Conservation (phyloP, 1,284 basidiomycete genomes). For the Serendipita sp. region DNA sequence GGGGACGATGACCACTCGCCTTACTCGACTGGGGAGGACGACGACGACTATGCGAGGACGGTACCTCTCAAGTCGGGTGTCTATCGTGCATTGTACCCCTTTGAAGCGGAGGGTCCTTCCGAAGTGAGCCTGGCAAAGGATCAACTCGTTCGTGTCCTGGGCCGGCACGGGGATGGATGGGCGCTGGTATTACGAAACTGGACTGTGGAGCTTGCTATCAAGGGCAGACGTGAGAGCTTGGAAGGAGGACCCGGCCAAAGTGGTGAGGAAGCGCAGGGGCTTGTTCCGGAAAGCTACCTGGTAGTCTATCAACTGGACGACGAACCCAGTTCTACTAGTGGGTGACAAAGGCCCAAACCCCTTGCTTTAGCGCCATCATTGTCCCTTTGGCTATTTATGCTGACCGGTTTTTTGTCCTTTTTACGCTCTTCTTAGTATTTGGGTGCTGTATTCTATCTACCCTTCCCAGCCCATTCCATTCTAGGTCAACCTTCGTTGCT, state of each 20-base stretch:
- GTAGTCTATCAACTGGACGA: neutral
- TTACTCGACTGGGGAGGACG: slow-evolving; percentile 19
- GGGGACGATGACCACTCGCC: neutral
- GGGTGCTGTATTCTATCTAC: no score
- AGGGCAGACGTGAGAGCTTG: neutral
- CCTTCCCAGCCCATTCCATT: no score
- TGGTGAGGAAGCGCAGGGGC: neutral
- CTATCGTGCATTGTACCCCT: slow-evolving; percentile 56
- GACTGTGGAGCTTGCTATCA: neutral
- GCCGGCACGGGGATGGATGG: slow-evolving; percentile 57
- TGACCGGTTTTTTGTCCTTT: neutral
- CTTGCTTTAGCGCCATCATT: neutral
- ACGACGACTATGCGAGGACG: slow-evolving; percentile 26
- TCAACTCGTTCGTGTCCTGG: slow-evolving; percentile 50
- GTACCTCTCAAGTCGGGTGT: slow-evolving; percentile 42
- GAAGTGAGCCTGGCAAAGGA: slow-evolving; percentile 63
- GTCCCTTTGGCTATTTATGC: neutral
- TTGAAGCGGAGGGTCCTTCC: slow-evolving; percentile 57
- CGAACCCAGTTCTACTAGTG: neutral
- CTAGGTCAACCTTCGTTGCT: no score
- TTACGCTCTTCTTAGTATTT: neutral
- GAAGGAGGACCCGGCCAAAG: neutral
- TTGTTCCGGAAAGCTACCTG: neutral
- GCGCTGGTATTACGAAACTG: slow-evolving; percentile 34
- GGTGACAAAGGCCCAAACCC: neutral